Base-by-base conservation (phyloP, 225 moss, liverwort and hornwort species). In the Neckera pumila region DNA sequence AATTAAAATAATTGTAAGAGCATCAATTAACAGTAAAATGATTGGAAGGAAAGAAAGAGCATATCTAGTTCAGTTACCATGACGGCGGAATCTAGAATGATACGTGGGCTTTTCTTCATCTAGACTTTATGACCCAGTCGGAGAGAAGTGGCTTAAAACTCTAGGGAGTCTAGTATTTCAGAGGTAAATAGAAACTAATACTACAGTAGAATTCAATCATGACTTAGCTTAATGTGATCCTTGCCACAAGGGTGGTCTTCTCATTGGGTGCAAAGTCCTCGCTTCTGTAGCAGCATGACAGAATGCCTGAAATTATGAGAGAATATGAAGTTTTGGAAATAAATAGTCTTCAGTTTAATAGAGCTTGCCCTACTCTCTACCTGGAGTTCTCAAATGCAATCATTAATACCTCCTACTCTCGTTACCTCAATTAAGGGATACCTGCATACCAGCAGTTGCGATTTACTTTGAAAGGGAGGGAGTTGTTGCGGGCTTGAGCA, bases 401-500 rank as follows among this genome's bases (percentile, higher is more conserved):
- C 27, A 65, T 47, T 15, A 42, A 79, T 85, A 87, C 85, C 74
- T 86, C 26, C 59, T 69, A 58, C 59, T 73, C 70, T 86, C 62
- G 82, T 71, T 56, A 90, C 87, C 78, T 91, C 47, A n/a, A 79
- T 38, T 67, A 76, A 65, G 42, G 45, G 34, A 83, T 90, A 89
- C 90, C 87, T 90, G 36, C 83, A 34, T 38, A 63, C 51, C 62
- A 69, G 78, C 82, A 66, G 54, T 70, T 81, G 43, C 54, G 49
- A 79, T 88, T 84, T 82, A 92, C 79, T 93, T 88, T 57, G 87
- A 86, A 79, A 81, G 63, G 11, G 90, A 85, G 82, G 91, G 90
- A 90, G 89, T 89, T 78, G 74, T 80, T 79, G 89, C 87, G n/a
- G 94, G 94, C 84, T 96, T 95, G 65, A 99, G 85, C 59, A 95